Percentiles rank a stretch among this genome's conserved stretches.
Conservation (phyloP, 768 basidiomycete genomes). For the Lanmaoa pseudosensibilis region DNA sequence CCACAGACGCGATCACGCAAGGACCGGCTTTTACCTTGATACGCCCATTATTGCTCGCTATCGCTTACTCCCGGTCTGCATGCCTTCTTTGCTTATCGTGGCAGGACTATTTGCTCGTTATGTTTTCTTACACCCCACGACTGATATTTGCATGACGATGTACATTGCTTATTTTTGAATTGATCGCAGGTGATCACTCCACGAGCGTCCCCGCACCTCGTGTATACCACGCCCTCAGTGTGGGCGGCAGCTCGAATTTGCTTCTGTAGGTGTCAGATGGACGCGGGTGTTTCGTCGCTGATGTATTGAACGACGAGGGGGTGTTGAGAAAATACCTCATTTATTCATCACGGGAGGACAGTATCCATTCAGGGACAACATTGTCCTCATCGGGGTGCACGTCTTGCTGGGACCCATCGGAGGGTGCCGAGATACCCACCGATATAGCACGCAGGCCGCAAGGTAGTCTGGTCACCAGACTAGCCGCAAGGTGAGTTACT, state of each 20-base stretch:
- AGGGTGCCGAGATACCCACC: not conserved
- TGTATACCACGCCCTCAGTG: not conserved
- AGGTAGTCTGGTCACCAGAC: not conserved
- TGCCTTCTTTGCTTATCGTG: not conserved
- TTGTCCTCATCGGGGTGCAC: not conserved
- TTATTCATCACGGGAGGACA: not conserved
- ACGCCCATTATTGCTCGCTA: not conserved
- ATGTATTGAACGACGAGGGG: not conserved
- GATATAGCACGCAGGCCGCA: not conserved
- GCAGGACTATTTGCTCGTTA: not conserved
- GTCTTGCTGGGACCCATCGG: not conserved
- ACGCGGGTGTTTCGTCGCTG: not conserved
- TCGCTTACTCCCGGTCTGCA: not conserved
- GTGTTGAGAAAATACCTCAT: not conserved
- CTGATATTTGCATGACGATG: not conserved
- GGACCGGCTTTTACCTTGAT: not conserved
- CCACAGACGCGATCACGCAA: not conserved
- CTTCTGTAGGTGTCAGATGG: not conserved
- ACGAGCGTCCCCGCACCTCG: not conserved
- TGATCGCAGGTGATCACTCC: not conserved
- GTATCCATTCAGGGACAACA: not conserved
- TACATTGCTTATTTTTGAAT: constrained; percentile 6
- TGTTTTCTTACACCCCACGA: not conserved
- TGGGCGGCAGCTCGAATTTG: not conserved
- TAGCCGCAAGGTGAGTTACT: not conserved